Evolutionary conservation across 2,329 filamentous ascomycete species (phyloP).

Genomic region (Cladosporium velox): DNA sequence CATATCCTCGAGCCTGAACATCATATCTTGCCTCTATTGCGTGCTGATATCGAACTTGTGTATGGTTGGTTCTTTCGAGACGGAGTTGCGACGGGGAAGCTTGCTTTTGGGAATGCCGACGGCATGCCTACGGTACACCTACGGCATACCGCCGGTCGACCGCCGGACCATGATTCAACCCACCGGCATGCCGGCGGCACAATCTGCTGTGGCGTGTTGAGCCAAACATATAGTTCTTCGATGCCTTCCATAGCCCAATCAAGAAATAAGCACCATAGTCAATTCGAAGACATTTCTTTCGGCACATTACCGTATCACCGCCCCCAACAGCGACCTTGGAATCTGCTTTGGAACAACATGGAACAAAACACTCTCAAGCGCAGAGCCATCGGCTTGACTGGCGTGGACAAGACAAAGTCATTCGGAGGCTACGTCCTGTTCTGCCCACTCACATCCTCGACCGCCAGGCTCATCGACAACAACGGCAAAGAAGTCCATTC

Average conservation of each 20-base stretch:
- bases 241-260: neutral
- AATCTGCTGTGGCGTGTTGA: neutral
- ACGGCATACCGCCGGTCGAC: neutral
- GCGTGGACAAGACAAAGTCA: constrained; percentile 41
- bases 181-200: neutral
- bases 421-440: constrained; percentile 47
- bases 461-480: constrained; percentile 45
- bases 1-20: neutral
- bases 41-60: neutral
- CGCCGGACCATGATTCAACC: neutral
- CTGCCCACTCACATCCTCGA: constrained; percentile 44
- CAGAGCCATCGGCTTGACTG: constrained; percentile 45
- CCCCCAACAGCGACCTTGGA: neutral
- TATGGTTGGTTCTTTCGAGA: constrained; percentile 3
- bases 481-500: constrained; percentile 46
- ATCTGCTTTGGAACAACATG: constrained; percentile 32
- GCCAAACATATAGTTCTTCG: neutral
- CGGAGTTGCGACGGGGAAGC: neutral
- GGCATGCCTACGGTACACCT: constrained; percentile 1
- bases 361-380: constrained; percentile 48
- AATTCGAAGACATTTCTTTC: neutral
- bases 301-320: neutral
- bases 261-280: neutral
- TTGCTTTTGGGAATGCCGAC: neutral
- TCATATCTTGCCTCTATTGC: neutral